Evolutionary conservation across 352 stramenopile genomes (phyloP).

Genomic region (Peronospora belbahrii): DNA sequence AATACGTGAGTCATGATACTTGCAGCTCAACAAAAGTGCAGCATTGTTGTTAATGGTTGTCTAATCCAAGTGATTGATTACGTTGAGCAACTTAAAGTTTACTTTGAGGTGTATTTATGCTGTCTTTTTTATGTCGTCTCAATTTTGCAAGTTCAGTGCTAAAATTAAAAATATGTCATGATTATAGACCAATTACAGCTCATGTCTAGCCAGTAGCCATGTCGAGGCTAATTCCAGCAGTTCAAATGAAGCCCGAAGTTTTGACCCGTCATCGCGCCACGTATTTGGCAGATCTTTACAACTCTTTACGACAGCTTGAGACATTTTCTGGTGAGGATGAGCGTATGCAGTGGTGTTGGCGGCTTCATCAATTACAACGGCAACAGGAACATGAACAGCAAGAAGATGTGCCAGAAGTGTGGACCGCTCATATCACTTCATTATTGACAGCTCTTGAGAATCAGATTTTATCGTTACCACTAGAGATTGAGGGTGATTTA

Average conservation of each 20-base stretch:
- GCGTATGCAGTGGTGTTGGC: slow-evolving; percentile 32
- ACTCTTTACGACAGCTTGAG: slow-evolving; percentile 14
- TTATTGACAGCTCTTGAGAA: slow-evolving; percentile 26
- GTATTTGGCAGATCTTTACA: slow-evolving; percentile 20
- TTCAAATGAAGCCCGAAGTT: slow-evolving; percentile 9
- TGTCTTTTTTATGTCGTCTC: too few species aligned
- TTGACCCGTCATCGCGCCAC: slow-evolving; percentile 16
- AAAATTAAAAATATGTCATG: too few species aligned
- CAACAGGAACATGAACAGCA: slow-evolving; percentile 26
- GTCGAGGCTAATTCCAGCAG: not conserved
- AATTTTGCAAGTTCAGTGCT: too few species aligned
- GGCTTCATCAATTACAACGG: slow-evolving; percentile 28
- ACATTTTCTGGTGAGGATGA: slow-evolving; percentile 28
- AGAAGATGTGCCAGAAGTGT: slow-evolving; percentile 13
- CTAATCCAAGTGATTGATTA: too few species aligned
- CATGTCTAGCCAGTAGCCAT: not conserved
- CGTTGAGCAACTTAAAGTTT: too few species aligned
- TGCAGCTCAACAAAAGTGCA: too few species aligned
- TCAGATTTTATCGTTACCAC: slow-evolving; percentile 23
- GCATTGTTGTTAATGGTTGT: too few species aligned
- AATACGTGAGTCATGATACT: too few species aligned
- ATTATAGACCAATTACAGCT: not conserved
- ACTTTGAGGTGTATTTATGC: too few species aligned
- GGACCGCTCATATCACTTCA: slow-evolving; percentile 16
- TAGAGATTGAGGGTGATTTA: slow-evolving; percentile 14